A percentile compares a stretch with the other conserved stretches of the same genome.
Conservation (phyloP, 768 basidiomycete genomes). For the Agaricus bisporus region DNA sequence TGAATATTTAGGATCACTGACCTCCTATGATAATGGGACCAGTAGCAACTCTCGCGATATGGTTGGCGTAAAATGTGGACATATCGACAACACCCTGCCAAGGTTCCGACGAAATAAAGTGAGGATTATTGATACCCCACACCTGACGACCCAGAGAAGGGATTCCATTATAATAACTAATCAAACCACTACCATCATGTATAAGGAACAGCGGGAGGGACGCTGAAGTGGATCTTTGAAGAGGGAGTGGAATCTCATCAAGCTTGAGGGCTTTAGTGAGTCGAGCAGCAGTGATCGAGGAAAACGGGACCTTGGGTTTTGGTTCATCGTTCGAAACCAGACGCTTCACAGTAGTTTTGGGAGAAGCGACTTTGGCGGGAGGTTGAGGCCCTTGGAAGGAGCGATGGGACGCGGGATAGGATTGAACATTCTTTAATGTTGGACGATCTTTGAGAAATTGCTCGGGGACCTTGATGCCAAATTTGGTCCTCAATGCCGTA, state of each 20-base stretch:
- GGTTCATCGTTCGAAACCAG: not conserved
- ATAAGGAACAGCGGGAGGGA: constrained; percentile 51
- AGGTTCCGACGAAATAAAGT: constrained; percentile 32
- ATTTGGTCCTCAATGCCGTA: constrained; percentile 36
- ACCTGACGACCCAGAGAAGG: constrained; percentile 41
- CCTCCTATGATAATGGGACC: constrained; percentile 54
- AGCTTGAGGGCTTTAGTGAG: constrained; percentile 17
- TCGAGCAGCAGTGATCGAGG: not conserved
- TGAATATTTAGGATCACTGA: constrained; percentile 19
- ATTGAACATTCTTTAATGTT: constrained; percentile 34
- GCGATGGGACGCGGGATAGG: constrained; percentile 19
- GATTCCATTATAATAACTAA: constrained; percentile 44
- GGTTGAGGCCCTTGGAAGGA: not conserved
- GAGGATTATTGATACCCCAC: constrained; percentile 58
- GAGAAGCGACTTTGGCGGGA: too few species aligned
- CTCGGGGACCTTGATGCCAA: constrained; percentile 35
- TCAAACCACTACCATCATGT: constrained; percentile 69
- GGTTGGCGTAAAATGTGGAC: constrained; percentile 43
- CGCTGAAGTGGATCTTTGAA: constrained; percentile 28
- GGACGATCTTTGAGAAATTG: constrained; percentile 34
- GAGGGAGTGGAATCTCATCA: constrained; percentile 23
- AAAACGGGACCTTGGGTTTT: not conserved
- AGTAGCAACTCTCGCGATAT: constrained; percentile 27
- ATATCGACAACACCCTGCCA: constrained; percentile 50
- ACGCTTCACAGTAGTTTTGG: not conserved